Percentiles rank a stretch among this genome's conserved stretches.
Evolutionary conservation across 345 rosid species (phyloP).

Genomic region (Gossypium ekmanianum): DNA sequence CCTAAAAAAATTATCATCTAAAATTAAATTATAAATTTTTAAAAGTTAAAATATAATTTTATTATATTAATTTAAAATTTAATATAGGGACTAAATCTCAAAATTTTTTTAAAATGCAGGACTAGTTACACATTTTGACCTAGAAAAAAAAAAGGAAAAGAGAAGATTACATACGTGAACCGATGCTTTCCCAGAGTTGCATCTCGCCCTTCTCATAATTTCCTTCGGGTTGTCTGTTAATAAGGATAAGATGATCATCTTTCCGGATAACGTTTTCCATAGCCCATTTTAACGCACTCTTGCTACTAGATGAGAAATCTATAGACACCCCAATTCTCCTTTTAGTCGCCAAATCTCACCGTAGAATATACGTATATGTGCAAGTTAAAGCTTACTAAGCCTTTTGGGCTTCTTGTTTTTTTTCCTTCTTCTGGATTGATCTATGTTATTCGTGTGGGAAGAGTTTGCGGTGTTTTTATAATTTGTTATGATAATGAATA

Average conservation of each 20-base stretch:
- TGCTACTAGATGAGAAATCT: constrained; percentile 78
- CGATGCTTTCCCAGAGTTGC: constrained; percentile 74
- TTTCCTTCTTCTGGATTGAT: neutral
- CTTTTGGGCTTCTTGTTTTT: neutral
- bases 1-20: too few relatives aligned
- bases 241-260: constrained; percentile 75
- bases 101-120: too few relatives aligned
- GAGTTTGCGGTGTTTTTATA: too few relatives aligned
- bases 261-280: constrained; percentile 63
- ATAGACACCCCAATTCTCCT: constrained; percentile 75
- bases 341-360: constrained; percentile 40
- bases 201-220: constrained; percentile 64
- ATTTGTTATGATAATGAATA: too few relatives aligned
- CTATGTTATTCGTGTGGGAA: neutral
- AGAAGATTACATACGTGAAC: constrained; percentile 50
- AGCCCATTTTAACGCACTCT: constrained; percentile 81
- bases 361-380: too few relatives aligned
- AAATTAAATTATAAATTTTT: too few relatives aligned
- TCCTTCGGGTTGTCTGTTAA: constrained; percentile 47
- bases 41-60: too few relatives aligned
- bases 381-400: neutral
- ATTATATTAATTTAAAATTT: too few relatives aligned
- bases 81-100: too few relatives aligned
- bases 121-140: too few relatives aligned
- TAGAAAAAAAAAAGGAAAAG: neutral